Base-by-base conservation (phyloP, 176 grass and related monocot species). In the Eremochloa ophiuroides region DNA sequence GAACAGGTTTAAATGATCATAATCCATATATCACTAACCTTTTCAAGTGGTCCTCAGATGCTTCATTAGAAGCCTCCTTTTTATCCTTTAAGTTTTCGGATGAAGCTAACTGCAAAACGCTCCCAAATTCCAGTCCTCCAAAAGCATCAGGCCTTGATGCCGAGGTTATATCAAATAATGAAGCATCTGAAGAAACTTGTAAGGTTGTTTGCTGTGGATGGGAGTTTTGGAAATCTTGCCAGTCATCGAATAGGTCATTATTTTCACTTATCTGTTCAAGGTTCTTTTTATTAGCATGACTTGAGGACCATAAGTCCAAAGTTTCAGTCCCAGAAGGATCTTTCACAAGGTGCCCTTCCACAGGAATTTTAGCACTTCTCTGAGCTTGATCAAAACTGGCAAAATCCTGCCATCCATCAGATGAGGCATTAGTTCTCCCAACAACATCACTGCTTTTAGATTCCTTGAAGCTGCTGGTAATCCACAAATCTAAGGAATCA, bases 371-470 rank as follows among this genome's bases (percentile, higher is more conserved):
- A 34, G 41, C 66, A 71, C 46, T 85, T 72, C 30, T 17, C 22
- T 63, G 67, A 74, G 27, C 62, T 83, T 76, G 72, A 85, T 50
- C 73, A 73, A 79, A 91, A 84, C 75, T 80, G 79, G 88, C 75
- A 80, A 95, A 91, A 88, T 87, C 85, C 66, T 87, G 85, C 90
- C 92, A 95, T 77, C 77, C 88, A 84, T 82, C 86, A 18, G 82
- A 37, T 30, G 62, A 44, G 6, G 84, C 68, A 56, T 82, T 56
- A 44, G 81, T 73, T 82, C 18, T 67, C 78, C 39, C 72, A 75
- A 75, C 55, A 55, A 6, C 40, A 83, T 77, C 35, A 30, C 35
- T 73, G 18, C 56, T 78, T 42, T 82, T 39, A 66, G 87, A 78
- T 66, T 87, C 89, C 70, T 79, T 82, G 59, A 43, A 18, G 31